Conservation (phyloP, 768 basidiomycete genomes). For the Leucogyrophana mollusca region DNA sequence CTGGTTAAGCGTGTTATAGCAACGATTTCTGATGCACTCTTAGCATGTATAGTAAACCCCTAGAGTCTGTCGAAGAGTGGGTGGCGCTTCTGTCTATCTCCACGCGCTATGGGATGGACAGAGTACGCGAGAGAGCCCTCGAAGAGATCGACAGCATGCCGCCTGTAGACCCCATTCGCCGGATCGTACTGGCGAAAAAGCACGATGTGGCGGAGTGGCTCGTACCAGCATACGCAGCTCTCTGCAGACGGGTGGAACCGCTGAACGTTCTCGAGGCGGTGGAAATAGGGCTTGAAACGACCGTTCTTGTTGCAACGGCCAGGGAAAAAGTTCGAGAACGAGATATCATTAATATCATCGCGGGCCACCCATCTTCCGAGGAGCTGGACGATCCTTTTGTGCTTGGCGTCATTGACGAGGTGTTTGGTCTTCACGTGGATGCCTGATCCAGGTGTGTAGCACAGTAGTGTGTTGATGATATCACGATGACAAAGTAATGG, state of each 20-base stretch:
- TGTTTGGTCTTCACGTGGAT: slow-evolving; percentile 1
- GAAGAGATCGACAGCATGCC: slow-evolving; percentile 20
- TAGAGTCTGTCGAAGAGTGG: slow-evolving; percentile 29
- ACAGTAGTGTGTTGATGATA: no score
- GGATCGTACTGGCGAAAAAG: slow-evolving; percentile 37
- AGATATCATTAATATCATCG: slow-evolving; percentile 1
- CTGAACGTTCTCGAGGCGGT: slow-evolving; percentile 33
- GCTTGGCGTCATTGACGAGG: neutral
- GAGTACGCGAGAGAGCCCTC: slow-evolving; percentile 35
- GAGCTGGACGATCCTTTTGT: slow-evolving; percentile 2
- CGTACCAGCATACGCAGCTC: slow-evolving; percentile 32
- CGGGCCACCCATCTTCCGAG: no score
- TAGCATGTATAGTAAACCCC: slow-evolving; percentile 16
- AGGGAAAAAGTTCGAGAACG: slow-evolving; percentile 16
- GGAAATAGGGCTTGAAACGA: slow-evolving; percentile 30
- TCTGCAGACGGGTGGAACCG: slow-evolving; percentile 33
- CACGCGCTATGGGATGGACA: slow-evolving; percentile 36
- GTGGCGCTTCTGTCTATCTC: slow-evolving; percentile 40
- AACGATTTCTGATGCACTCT: no score
- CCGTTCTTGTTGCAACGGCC: slow-evolving; percentile 22
- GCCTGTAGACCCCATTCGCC: slow-evolving; percentile 29
- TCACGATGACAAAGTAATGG: no score
- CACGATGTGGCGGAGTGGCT: slow-evolving; percentile 40
- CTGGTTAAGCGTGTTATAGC: no score
- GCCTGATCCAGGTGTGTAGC: no score